Evolutionary conservation across 1,284 basidiomycete genomes (phyloP), one percentile per base, ranked within the genome.

Genomic region (Trametes sp.): DNA sequence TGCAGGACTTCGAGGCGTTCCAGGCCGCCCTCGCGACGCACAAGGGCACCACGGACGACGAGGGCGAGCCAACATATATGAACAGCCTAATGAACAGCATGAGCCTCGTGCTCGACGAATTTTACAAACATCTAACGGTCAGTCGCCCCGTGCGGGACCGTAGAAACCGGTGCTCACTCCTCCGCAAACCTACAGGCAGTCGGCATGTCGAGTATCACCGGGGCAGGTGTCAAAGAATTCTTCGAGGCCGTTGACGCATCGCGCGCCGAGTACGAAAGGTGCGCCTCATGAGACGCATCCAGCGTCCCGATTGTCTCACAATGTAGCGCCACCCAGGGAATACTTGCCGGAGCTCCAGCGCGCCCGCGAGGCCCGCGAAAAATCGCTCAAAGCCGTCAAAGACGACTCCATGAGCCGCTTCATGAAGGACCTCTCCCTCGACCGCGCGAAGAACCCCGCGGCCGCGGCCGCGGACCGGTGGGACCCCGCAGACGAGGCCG

Each of bases 11-110:
- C 74, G 97, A 99, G 77, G 86, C 85, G 24, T 94, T 94, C 75
- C 93, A 95, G 68, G 83, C 78, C 5, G 92, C 92, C 10, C 78
- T 94, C 62, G 85, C 88, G 0, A 78, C 85, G 0, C 88, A 91
- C 70, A 76, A 81, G 48, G 86, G 87, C 9, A 84, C 88, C 19
- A 81, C 84, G 46, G 92, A 95, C 72, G 83, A 90, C 10, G 93
- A 94, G 65, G 96, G 95, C 48, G 96, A 97, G 72, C 93, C 93
- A 54, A 97, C 94, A 48, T 99, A 98, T 77, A 98, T 98, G 95
- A 98, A 95, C 77, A 96, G 94, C 73, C 82, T 99, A 66, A 99
- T 99, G 97, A 96, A 98, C 71, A 96, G 93, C 74, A 99, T 99
- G 98, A 96, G 95, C 75, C 81, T 99, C 51, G 96, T 99, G 8